Conservation (phyloP, 345 rosid species). For the Nephelium lappaceum region DNA sequence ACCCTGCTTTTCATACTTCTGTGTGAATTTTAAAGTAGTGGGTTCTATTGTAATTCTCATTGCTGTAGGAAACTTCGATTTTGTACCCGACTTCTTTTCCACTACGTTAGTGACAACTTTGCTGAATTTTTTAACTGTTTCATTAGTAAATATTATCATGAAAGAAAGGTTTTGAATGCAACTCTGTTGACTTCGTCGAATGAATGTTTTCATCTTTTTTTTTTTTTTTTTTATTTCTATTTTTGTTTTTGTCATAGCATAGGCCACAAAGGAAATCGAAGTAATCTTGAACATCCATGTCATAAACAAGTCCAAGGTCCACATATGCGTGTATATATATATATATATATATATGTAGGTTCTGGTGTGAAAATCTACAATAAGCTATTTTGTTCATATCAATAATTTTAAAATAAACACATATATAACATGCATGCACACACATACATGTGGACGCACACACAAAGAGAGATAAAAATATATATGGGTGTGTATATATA, state of each 20-base stretch:
- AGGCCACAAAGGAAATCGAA: constrained; percentile 39
- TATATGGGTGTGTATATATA: too few relatives aligned
- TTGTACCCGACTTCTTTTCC: constrained; percentile 17
- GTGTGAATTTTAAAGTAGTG: constrained; percentile 15
- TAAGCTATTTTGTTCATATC: too few relatives aligned
- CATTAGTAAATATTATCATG: constrained; percentile 25
- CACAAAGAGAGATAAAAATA: constrained; percentile 38
- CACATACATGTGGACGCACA: too few relatives aligned
- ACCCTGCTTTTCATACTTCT: constrained; percentile 14
- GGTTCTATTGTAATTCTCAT: constrained; percentile 25
- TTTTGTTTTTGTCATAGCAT: constrained; percentile 24
- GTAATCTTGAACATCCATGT: constrained; percentile 37
- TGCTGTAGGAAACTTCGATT: not conserved
- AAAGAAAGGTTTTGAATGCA: constrained; percentile 42
- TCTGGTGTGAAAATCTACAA: too few relatives aligned
- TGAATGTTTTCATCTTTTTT: constrained; percentile 40
- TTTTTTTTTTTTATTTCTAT: too few relatives aligned
- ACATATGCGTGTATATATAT: not conserved
- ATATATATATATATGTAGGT: too few relatives aligned
- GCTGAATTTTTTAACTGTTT: constrained; percentile 22
- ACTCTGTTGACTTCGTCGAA: constrained; percentile 31
- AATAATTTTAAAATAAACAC: too few relatives aligned
- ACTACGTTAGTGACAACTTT: constrained; percentile 34
- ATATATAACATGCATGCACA: too few relatives aligned
- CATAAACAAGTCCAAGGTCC: constrained; percentile 46